A percentile compares a stretch with the other conserved stretches of the same genome.
phyloP scores from a whole-genome alignment of 352 stramenopile species.

The Phytophthora vignae region DNA sequence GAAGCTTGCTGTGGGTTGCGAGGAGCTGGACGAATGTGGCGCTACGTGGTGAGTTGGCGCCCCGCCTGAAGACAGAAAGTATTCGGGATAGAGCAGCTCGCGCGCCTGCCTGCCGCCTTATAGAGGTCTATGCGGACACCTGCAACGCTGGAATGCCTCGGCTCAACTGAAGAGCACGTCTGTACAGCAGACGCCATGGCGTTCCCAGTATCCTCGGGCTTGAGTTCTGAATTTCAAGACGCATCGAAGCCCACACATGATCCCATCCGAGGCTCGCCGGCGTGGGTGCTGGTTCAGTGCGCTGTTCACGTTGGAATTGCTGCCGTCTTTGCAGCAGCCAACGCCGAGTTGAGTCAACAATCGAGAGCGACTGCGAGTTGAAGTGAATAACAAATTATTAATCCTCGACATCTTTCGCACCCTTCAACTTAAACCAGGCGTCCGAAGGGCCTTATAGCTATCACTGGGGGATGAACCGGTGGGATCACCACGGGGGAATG shows the following conservation, averaged over 20 bases:
- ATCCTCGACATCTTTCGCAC: neutral
- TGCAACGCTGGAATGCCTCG: neutral
- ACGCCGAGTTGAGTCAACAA: neutral
- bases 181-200: no score
- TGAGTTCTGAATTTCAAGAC: neutral
- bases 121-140: neutral
- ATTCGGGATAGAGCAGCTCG: conserved; percentile 24
- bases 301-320: conserved; percentile 1
- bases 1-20: conserved; percentile 29
- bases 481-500: conserved; percentile 13
- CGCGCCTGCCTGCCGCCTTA: neutral
- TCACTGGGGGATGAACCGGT: neutral
- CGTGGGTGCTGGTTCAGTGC: no score
- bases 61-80: conserved; percentile 17
- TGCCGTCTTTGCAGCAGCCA: neutral
- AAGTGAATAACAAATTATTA: neutral
- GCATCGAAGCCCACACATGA: neutral
- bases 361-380: neutral
- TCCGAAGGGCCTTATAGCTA: conserved; percentile 8
- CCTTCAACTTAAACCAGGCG: conserved; percentile 8
- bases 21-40: conserved; percentile 16
- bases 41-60: neutral
- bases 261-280: neutral
- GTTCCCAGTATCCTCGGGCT: no score
- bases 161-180: neutral